Evolutionary conservation across 202 grass and related monocot species (phyloP).

Genomic region (Cymbopogon flexuosus): DNA sequence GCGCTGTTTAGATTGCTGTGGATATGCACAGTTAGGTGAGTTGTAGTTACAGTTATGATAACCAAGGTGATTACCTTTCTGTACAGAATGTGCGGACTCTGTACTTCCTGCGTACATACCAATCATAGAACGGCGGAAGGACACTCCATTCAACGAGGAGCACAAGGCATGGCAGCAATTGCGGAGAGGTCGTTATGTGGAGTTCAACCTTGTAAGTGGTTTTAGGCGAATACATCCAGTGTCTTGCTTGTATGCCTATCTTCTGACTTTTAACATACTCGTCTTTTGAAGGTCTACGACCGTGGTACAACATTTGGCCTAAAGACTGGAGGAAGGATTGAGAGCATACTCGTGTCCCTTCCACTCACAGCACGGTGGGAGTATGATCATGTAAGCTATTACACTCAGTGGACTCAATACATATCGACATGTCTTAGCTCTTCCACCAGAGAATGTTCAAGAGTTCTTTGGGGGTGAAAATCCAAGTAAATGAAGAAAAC

Average conservation of each 20-base stretch:
- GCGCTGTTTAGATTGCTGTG: background rate
- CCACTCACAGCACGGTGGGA: slow-evolving; percentile 85
- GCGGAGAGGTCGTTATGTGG: slow-evolving; percentile 88
- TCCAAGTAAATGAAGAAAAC: background rate
- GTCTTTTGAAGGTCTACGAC: slow-evolving; percentile 72
- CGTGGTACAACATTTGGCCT: slow-evolving; percentile 95
- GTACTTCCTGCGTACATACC: slow-evolving; percentile 90
- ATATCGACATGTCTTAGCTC: background rate
- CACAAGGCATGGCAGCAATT: slow-evolving; percentile 96
- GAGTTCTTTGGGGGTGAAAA: background rate
- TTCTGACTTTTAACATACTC: background rate
- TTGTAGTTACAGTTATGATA: background rate
- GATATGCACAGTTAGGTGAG: background rate
- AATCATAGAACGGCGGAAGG: slow-evolving; percentile 79
- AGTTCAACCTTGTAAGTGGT: slow-evolving; percentile 86
- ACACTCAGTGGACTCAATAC: background rate
- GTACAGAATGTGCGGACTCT: slow-evolving; percentile 78
- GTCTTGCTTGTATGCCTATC: background rate
- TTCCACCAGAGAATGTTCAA: background rate
- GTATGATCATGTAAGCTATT: slow-evolving; percentile 87
- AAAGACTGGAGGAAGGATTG: slow-evolving; percentile 94
- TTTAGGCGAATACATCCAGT: background rate
- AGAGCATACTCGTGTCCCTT: slow-evolving; percentile 93
- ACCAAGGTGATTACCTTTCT: background rate
- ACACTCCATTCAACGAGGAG: slow-evolving; percentile 78